Conservation (phyloP, 805 yeast genomes). For the Yarrowia hollandica region DNA sequence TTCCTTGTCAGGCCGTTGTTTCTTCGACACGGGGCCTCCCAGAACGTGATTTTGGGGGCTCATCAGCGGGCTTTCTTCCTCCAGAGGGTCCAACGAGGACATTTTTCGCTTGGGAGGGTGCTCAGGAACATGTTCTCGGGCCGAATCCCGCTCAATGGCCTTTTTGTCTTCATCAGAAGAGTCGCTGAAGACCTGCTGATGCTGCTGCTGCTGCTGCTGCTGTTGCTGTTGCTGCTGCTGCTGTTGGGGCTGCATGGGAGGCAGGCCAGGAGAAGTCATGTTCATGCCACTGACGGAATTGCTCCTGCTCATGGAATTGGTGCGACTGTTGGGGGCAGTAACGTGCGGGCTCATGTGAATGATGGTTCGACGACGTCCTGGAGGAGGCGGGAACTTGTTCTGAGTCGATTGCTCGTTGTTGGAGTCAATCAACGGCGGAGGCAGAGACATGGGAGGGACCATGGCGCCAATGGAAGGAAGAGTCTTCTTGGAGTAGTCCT, state of each 20-base stretch:
- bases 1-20: constrained; percentile 36
- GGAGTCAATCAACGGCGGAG: constrained; percentile 14
- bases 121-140: background rate
- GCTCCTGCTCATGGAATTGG: constrained; percentile 3
- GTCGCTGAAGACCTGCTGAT: constrained; percentile 12
- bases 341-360: constrained; percentile 11
- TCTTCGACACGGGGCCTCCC: background rate
- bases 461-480: constrained; percentile 14
- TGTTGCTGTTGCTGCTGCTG: no score
- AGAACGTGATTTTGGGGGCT: background rate
- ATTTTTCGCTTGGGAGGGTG: background rate
- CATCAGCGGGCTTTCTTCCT: background rate
- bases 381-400: constrained; percentile 17
- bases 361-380: background rate
- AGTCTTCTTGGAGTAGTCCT: constrained; percentile 9
- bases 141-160: no score
- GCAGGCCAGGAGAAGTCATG: constrained; percentile 2
- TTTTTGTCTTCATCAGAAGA: constrained; percentile 7
- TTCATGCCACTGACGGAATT: background rate
- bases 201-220: no score
- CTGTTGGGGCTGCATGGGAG: background rate
- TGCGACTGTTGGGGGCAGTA: constrained; percentile 1
- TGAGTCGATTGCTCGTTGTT: background rate
- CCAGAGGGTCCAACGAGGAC: background rate
- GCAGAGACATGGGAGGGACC: constrained; percentile 20